Base-by-base conservation (phyloP, 1,139 yeast genomes). In the Diutina siamensis region DNA sequence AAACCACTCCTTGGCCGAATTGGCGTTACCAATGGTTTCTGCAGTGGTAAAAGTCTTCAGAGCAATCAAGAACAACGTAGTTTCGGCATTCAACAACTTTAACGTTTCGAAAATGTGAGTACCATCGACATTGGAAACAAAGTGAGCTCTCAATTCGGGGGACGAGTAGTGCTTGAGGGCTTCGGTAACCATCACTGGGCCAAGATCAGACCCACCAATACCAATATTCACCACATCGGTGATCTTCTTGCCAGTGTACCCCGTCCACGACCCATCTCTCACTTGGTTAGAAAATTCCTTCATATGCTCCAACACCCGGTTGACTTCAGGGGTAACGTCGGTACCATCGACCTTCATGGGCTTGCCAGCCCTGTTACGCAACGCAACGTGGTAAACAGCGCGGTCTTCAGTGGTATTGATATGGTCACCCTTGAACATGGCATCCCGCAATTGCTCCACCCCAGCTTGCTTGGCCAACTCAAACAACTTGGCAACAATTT, bases 31-130 rank as follows among this genome's bases (percentile, higher is more conserved):
- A 67, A 77, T 76, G 55, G 98, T 92, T 73, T 92, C 98, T 49
- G 97, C 97, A 52, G 98, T 92, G 60, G 98, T 92, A 76, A 92
- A 92, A 51, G 98, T 92, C 80, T 92, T 92, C 54, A 97, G 88
- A 46, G 98, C 98, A 62, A 92, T 74, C 68, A 89, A 74, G 68
- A 92, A 92, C 64, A 92, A 74, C 36, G 98, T 92, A 49, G 97
- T 85, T 68, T 92, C 98, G 48, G 92, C 84, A 63, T 85, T 68
- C 58, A 85, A 74, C 46, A 62, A 62, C 67, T 84, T 85, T 63
- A 92, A 72, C 49, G 86, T 77, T 73, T 92, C 98, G 53, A 95
- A 92, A 63, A 89, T 76, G 69, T 89, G 96, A 50, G 98, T 92
- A 63, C 98, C 98, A 62, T 92, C 98, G 61, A 92, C 92, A 77